These are phyloP conservation scores for Pichia membranifaciens DNA, from an alignment of 805 yeast species.

Conservation along the genomic window DNA sequence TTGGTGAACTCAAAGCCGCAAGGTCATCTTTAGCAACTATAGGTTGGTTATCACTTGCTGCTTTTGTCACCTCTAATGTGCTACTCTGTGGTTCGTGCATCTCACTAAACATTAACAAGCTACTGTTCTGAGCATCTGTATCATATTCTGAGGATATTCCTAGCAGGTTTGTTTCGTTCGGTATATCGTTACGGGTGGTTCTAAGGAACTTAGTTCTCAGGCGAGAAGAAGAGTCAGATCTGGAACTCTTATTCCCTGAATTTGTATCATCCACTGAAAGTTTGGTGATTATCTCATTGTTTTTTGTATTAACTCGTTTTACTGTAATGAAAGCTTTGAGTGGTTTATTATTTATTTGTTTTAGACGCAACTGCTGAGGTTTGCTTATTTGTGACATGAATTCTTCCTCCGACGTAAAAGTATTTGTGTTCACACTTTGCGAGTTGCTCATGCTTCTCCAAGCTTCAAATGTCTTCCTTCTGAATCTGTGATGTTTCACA, in stretches of 20 bases:
- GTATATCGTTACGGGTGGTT: slow-evolving; percentile 6
- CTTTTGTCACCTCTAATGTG: no score
- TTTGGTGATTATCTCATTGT: no score
- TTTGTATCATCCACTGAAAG: no score
- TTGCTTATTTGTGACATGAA: slow-evolving; percentile 1
- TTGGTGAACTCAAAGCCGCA: no score
- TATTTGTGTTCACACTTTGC: neutral
- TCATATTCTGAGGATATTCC: neutral
- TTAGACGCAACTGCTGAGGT: slow-evolving; percentile 2
- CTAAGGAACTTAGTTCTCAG: neutral
- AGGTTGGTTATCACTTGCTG: no score
- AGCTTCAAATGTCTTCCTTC: slow-evolving; percentile 23
- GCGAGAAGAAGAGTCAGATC: neutral
- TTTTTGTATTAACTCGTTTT: no score
- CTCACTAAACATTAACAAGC: neutral
- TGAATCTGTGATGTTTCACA: slow-evolving; percentile 27
- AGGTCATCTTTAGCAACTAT: no score
- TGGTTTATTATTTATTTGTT: slow-evolving; percentile 12
- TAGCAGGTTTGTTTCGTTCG: slow-evolving; percentile 3
- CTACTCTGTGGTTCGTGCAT: neutral
- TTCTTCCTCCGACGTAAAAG: slow-evolving; percentile 8
- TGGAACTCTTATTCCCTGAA: no score
- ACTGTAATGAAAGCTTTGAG: slow-evolving; percentile 11
- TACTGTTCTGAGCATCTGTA: slow-evolving; percentile 1
- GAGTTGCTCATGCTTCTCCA: slow-evolving; percentile 12